Conservation (phyloP, 495 filamentous ascomycete species). For the Bryoglossum gracile region DNA sequence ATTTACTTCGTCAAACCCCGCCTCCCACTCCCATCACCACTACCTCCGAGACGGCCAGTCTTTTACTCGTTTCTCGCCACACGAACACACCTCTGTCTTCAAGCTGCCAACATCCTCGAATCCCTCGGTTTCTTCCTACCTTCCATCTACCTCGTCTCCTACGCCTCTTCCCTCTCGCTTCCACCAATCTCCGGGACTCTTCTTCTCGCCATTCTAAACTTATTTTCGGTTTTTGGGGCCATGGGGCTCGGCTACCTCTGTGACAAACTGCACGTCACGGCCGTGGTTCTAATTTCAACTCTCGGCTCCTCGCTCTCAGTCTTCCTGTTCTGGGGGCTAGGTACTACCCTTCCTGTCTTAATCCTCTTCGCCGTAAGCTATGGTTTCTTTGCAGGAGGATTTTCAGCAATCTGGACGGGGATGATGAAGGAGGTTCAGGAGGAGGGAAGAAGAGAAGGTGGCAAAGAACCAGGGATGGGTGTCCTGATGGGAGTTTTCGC, state of each 20-base stretch:
- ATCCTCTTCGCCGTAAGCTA: constrained; percentile 58
- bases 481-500: neutral
- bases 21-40: constrained; percentile 36
- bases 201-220: constrained; percentile 28
- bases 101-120: constrained; percentile 52
- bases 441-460: too few relatives aligned
- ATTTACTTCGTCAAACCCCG: constrained; percentile 51
- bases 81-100: constrained; percentile 42
- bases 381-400: constrained; percentile 62
- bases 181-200: constrained; percentile 30
- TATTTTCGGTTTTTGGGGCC: constrained; percentile 40
- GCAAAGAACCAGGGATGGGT: neutral
- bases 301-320: constrained; percentile 47
- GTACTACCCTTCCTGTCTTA: constrained; percentile 45
- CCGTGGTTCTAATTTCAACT: constrained; percentile 52
- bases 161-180: constrained; percentile 38
- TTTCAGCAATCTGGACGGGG: constrained; percentile 53
- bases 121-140: constrained; percentile 61
- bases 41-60: constrained; percentile 28
- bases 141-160: constrained; percentile 56
- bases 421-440: constrained; percentile 51
- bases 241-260: constrained; percentile 52
- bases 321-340: constrained; percentile 62
- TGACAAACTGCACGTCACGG: constrained; percentile 51
- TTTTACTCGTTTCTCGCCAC: constrained; percentile 38